phyloP scores from a whole-genome alignment of 441 rosid genomes.

The Aquilaria agallochum region DNA sequence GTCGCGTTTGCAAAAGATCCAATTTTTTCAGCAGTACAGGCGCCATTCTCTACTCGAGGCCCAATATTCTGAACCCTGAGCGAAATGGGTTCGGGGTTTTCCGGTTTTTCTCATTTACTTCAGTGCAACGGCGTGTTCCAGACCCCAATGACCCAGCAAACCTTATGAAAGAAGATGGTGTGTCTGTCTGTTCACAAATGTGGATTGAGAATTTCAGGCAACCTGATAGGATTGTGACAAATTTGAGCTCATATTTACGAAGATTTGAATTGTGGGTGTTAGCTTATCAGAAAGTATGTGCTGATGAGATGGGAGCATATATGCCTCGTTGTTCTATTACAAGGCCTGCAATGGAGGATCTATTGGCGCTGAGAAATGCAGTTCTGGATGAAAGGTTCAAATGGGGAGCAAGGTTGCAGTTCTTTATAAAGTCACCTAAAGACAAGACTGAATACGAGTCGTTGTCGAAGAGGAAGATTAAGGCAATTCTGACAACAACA shows the following conservation, averaged over 20 bases:
- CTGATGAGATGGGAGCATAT: conserved; percentile 81
- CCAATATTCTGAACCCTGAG: conserved; percentile 25
- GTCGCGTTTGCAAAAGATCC: conserved; percentile 22
- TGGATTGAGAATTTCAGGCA: conserved; percentile 88
- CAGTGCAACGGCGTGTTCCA: conserved; percentile 48
- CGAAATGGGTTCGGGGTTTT: conserved; percentile 29
- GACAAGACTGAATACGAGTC: conserved; percentile 84
- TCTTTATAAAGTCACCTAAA: conserved; percentile 77
- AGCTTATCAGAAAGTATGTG: conserved; percentile 86
- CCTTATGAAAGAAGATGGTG: conserved; percentile 90
- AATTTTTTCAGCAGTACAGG: conserved; percentile 7
- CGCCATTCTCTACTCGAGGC: conserved; percentile 19
- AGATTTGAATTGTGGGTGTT: conserved; percentile 89
- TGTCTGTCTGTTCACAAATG: conserved; percentile 86
- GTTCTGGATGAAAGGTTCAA: conserved; percentile 91
- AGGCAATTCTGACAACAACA: conserved; percentile 78
- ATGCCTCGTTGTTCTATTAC: conserved; percentile 80
- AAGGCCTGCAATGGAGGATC: conserved; percentile 76
- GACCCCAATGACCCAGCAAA: conserved; percentile 78
- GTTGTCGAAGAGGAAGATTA: conserved; percentile 89
- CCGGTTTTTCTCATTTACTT: conserved; percentile 48
- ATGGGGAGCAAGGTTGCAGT: conserved; percentile 93
- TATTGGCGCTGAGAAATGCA: conserved; percentile 74
- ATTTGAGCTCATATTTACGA: conserved; percentile 62
- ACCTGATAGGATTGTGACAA: conserved; percentile 53